phyloP scores from a whole-genome alignment of 805 yeast genomes.

The Wickerhamiella galacta region DNA sequence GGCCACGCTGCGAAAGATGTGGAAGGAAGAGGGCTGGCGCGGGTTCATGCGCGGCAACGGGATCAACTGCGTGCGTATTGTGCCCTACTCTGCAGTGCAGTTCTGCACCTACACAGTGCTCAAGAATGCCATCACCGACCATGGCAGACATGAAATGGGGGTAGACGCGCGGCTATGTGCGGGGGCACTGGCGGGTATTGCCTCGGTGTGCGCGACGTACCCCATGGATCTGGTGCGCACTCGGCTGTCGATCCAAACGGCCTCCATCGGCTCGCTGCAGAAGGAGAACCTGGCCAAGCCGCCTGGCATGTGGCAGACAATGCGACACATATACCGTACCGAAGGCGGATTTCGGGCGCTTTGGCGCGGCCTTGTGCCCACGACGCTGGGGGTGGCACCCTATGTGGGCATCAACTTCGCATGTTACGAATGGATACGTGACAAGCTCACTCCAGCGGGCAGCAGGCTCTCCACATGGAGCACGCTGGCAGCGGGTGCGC shows the following conservation, averaged over 20 bases:
- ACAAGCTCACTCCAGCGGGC: conserved; percentile 24
- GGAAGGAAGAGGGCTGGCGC: conserved; percentile 77
- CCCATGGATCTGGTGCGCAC: conserved; percentile 88
- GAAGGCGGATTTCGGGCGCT: conserved; percentile 76
- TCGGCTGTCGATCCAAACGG: conserved; percentile 76
- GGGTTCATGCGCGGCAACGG: conserved; percentile 88
- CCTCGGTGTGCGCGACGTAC: conserved; percentile 68
- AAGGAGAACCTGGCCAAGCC: conserved; percentile 26
- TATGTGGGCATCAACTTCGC: conserved; percentile 89
- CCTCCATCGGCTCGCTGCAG: conserved; percentile 27
- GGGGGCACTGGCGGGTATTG: conserved; percentile 69
- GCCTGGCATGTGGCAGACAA: conserved; percentile 52
- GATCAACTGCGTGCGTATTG: conserved; percentile 71
- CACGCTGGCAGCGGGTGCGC: conserved; percentile 64
- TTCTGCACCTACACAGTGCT: conserved; percentile 59
- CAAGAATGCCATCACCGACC: conserved; percentile 22
- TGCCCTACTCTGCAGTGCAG: conserved; percentile 92
- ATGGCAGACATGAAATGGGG: conserved; percentile 11
- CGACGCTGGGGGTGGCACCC: conserved; percentile 88
- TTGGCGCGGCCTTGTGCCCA: conserved; percentile 79
- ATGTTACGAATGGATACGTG: conserved; percentile 68
- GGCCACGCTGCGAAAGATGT: conserved; percentile 60
- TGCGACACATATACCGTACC: conserved; percentile 39
- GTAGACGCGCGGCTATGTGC: conserved; percentile 38
- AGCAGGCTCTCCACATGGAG: conserved; percentile 29